Base-by-base conservation (phyloP, 192 early-diverging fungal genomes). In the Martensiomyces pterosporus region DNA sequence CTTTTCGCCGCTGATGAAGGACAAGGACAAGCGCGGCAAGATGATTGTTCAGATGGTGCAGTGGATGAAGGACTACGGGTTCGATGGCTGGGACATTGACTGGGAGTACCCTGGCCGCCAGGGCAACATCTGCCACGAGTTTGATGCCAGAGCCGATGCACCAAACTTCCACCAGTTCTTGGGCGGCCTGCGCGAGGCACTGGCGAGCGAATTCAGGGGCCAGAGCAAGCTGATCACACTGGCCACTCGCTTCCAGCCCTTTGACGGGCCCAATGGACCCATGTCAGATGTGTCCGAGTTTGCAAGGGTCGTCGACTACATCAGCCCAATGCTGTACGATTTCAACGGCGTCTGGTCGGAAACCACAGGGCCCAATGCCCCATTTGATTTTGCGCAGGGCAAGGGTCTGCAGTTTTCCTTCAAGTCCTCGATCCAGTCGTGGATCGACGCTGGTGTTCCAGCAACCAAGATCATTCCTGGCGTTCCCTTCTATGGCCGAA, bases 1-100 rank as follows among this genome's bases (percentile, higher is more conserved):
- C 52, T 64, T 80, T 34, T 81, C 80, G 54, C 55, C 78, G 4
- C 67, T 84, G 19, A 62, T 78, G 25, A 77, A 77, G 15, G 47
- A 59, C 36, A 34, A 40, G 14, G 19, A 39, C 6, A 68, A 62
- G 23, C 73, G 84, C 22, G 49, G 57, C 27, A 55, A 44, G 0
- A 69, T 84, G 54, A 75, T 82, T 19, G 43, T 58, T 26, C 68
- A 81, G 22, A 81, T 80, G 43, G 45, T 79, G 17, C 29, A 49
- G 7, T 76, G 79, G 53, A 58, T 82, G 24, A 63, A 60, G 12
- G 64, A 68, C 1, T 81, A 75, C 46, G 52, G 68, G 10, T 56
- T 86, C 2, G 85, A 88, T 69, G 88, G 88, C 47, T 75, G 85
- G 45, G 88, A 90, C 55, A 66, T 90, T 50, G 88, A 88, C 58